These are phyloP conservation scores for Mucor mucedo DNA, from an alignment of 371 early-diverging fungal genomes.

Conservation along the genomic window DNA sequence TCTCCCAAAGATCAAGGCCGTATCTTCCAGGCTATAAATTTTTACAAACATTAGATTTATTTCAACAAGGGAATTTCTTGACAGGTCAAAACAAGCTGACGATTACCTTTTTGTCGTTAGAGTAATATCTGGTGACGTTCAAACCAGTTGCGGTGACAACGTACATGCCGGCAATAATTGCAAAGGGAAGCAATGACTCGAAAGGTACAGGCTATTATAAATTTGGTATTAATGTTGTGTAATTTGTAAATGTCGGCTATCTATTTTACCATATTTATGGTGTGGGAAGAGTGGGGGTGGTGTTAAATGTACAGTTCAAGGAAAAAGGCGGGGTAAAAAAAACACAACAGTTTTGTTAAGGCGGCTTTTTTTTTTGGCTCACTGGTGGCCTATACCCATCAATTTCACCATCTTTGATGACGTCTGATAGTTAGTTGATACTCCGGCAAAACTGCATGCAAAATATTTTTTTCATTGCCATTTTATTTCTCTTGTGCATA, in stretches of 20 bases:
- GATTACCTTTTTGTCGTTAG: conserved; percentile 51
- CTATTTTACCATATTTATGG: conserved; percentile 10
- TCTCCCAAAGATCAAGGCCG: conserved; percentile 51
- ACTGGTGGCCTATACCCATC: background rate
- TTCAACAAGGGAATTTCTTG: background rate
- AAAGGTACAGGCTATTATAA: conserved; percentile 56
- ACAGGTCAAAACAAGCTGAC: background rate
- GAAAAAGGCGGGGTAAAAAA: conserved; percentile 9
- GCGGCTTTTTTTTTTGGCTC: background rate
- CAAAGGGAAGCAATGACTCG: conserved; percentile 56
- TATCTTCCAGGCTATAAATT: conserved; percentile 26
- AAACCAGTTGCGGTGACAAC: conserved; percentile 48
- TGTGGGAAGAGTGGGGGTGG: conserved; percentile 15
- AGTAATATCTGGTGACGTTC: conserved; percentile 40
- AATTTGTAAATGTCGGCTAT: background rate
- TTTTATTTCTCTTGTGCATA: background rate
- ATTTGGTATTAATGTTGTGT: background rate
- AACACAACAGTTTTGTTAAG: conserved; percentile 1
- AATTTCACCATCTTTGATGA: conserved; percentile 5
- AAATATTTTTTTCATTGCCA: background rate
- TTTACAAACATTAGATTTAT: background rate
- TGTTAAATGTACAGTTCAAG: conserved; percentile 10
- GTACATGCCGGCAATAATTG: conserved; percentile 49
- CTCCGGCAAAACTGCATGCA: background rate
- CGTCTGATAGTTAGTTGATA: conserved; percentile 1